Evolutionary conservation across 148 eudicot genomes (phyloP).

Genomic region (Dysphania ambrosioides): DNA sequence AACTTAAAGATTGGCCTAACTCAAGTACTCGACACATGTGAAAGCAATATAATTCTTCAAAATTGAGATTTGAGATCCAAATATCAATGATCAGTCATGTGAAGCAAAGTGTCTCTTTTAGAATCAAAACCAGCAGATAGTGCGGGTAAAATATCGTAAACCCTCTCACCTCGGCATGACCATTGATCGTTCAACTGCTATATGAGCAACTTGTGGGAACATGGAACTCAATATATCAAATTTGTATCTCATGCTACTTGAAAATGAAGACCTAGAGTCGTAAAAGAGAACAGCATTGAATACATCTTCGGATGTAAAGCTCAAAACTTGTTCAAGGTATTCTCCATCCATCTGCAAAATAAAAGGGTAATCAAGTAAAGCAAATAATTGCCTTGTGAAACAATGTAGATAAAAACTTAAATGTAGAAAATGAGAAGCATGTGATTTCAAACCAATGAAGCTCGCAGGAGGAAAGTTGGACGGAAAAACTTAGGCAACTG

Average conservation of each 20-base stretch:
- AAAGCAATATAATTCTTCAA: background rate
- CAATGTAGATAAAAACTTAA: too few relatives aligned
- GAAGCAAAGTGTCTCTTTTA: background rate
- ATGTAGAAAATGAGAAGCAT: too few relatives aligned
- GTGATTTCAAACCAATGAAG: too few relatives aligned
- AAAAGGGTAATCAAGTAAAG: background rate
- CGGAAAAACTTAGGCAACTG: too few relatives aligned
- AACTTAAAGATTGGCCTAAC: background rate
- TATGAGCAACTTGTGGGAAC: background rate
- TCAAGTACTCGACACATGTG: background rate
- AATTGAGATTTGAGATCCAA: too few relatives aligned
- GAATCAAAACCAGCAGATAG: background rate
- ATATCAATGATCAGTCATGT: background rate
- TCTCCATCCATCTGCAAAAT: background rate
- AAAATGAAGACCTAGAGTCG: background rate
- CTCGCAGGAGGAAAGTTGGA: background rate
- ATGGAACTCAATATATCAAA: background rate
- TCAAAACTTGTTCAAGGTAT: background rate
- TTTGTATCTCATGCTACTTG: background rate
- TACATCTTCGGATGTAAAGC: background rate
- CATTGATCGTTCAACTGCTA: background rate
- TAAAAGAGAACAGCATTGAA: background rate
- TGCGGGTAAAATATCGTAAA: too few relatives aligned
- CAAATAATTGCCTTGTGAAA: background rate
- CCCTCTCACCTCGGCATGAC: background rate